Base-by-base conservation (phyloP, 78 protist species). In the Dictyostelium firmibasis region DNA sequence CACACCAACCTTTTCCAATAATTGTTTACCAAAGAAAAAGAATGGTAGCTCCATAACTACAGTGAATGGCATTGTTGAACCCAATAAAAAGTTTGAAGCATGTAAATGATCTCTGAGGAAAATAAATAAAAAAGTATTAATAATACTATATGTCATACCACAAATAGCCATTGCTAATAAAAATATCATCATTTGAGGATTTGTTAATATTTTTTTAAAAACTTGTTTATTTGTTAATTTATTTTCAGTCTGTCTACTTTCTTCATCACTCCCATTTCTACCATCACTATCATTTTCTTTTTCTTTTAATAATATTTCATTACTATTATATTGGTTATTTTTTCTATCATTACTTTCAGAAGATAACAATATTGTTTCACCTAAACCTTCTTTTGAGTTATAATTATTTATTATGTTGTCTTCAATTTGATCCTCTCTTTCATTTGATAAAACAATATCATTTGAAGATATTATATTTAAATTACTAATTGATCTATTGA, bases 111-210 rank as follows among this genome's bases (percentile, higher is more conserved):
- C 85, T 5, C 33, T 23, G 3, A 81, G 43, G 38, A 81, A 81
- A 14, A 81, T 9, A 10, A 81, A 81, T 47, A 81, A 81, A 81
- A 47, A 81, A 16, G n/a, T 81, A 23, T 20, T 16, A 29, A 81
- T 81, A 14, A 81, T 81, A 47, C 5, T 81, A 11, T 10, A 25
- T 81, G 85, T 38, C 85, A 81, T 81, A 47, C 85, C 85, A 41
- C 41, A 47, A 16, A 81, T 81, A 0, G 18, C 31, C 20, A 47
- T 29, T 41, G 85, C 85, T 5, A 81, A 81, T 41, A 81, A 38
- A 81, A 81, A 81, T 43, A 47, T 27, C 62, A 81, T 41, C 62
- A 81, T 47, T 29, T 41, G 62, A 3, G 85, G 36, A 29, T 81
- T 47, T 25, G 11, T 29, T 23, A 81, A 5, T 3, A 81, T 14